Evolutionary conservation across 73 alveolate species (phyloP), one percentile per base, ranked within the genome.

Genomic region (Paramecium tetraurelia): DNA sequence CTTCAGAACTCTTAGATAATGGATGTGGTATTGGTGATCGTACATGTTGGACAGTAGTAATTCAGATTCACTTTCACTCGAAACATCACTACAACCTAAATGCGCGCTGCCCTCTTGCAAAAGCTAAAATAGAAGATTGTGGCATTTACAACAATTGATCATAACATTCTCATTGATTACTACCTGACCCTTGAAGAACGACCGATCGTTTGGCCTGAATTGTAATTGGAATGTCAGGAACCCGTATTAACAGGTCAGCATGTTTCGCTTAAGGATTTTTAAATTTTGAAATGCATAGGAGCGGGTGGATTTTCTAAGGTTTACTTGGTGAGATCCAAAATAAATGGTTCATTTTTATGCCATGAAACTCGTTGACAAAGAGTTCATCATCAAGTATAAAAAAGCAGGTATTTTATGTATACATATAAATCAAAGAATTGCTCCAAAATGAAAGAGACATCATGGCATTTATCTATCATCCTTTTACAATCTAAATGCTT

Each of bases 281-380:
- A 35, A 16, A 93, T 94, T n/a, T 72, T 97, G 10, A 92, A 96
- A 40, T 95, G 96, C 40, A 96, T 97, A 43, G 99, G 99, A 7
- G 90, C 95, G 38, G 99, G 99, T 2, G 98, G 98, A 2, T 97
- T 95, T 58, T 93, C 98, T 16, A 93, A 90, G 50, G 99, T 97
- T 2, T 83, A 88, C 80, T 84, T 93, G 18, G 99, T 96, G 22
- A 9, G 97, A 86, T 93, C 92, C 18, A 95, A 96, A 68, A 95
- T 87, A 41, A 96, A 98, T n/a, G 99, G 98, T 31, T 31, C 53
- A 97, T 53, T 89, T 96, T 22, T 96, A 77, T 92, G 99, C 99
- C 0, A 70, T 96, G 94, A 96, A 96, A 58, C 35, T 92, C 5
- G 92, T 96, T 85, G 94, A 93, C 50, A 96, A 96, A 86, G 96